Evolutionary conservation across 1,284 basidiomycete genomes (phyloP).

Genomic region (Tylopilus sp.): DNA sequence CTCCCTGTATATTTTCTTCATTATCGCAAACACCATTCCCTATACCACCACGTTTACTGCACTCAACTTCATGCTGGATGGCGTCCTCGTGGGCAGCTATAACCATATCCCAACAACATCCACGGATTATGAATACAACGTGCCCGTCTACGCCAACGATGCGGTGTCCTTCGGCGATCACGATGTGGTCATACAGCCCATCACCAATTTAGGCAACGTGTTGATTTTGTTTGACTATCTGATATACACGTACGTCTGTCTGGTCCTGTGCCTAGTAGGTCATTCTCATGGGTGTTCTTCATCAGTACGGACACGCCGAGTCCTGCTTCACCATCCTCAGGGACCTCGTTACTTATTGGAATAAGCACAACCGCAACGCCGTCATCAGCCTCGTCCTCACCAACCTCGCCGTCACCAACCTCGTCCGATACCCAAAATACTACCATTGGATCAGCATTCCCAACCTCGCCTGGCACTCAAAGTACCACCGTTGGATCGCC

Average conservation of each 20-base stretch:
- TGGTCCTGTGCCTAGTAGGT: accelerated
- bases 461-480: not conserved
- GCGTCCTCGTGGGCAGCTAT: not conserved
- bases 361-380: not conserved
- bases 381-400: too few species aligned
- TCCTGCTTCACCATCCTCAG: not conserved
- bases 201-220: not conserved
- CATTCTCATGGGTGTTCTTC: not conserved
- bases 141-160: conserved; percentile 14
- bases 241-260: conserved; percentile 13
- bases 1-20: conserved; percentile 24
- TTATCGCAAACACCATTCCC: conserved; percentile 9
- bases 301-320: conserved; percentile 5
- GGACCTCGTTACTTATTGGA: not conserved
- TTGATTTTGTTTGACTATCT: conserved; percentile 19
- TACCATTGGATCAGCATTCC: not conserved
- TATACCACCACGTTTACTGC: too few species aligned
- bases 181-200: conserved; percentile 7
- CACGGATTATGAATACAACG: conserved; percentile 15
- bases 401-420: not conserved
- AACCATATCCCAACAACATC: not conserved
- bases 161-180: conserved; percentile 9
- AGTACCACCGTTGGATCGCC: not conserved
- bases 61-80: conserved; percentile 13
- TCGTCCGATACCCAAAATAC: not conserved